Evolutionary conservation across 208 protist species (phyloP).

Genomic region (Crithidia thermophila): DNA sequence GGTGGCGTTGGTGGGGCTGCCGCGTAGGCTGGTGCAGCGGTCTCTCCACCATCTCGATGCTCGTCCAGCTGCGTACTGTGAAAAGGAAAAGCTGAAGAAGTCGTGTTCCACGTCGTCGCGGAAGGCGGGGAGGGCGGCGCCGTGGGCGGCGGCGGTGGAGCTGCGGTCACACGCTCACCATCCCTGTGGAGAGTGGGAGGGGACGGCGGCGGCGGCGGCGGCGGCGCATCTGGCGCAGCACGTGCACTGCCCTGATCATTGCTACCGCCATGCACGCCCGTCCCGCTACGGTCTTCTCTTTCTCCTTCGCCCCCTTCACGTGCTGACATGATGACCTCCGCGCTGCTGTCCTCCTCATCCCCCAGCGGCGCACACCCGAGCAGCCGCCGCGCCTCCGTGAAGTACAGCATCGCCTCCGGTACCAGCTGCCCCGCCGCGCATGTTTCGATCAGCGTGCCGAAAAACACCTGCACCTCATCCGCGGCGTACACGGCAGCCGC

Average conservation of each 20-base stretch:
- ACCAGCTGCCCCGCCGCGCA: slow-evolving; percentile 62
- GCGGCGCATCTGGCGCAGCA: not conserved
- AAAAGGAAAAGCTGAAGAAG: no score
- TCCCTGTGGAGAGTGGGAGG: not conserved
- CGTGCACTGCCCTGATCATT: no score
- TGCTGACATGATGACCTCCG: slow-evolving; percentile 1
- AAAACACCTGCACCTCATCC: slow-evolving; percentile 51
- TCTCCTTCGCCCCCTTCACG: not conserved
- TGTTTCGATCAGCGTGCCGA: slow-evolving; percentile 62
- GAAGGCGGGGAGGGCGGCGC: not conserved
- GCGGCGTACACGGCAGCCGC: slow-evolving; percentile 19
- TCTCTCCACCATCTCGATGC: not conserved
- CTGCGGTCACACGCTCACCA: not conserved
- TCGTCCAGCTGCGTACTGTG: no score
- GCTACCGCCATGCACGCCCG: not conserved
- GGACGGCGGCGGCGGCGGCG: not conserved
- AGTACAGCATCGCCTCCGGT: slow-evolving; percentile 48
- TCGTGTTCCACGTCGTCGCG: no score
- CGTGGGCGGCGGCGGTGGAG: not conserved
- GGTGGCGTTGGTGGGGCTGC: not conserved
- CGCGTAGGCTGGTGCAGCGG: not conserved
- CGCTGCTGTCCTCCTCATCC: slow-evolving; percentile 11
- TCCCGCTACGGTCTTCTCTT: not conserved
- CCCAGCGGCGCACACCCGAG: slow-evolving; percentile 25
- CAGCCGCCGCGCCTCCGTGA: slow-evolving; percentile 37